phyloP scores from a whole-genome alignment of 768 basidiomycete species.

The Boletus vermiculosoides region DNA sequence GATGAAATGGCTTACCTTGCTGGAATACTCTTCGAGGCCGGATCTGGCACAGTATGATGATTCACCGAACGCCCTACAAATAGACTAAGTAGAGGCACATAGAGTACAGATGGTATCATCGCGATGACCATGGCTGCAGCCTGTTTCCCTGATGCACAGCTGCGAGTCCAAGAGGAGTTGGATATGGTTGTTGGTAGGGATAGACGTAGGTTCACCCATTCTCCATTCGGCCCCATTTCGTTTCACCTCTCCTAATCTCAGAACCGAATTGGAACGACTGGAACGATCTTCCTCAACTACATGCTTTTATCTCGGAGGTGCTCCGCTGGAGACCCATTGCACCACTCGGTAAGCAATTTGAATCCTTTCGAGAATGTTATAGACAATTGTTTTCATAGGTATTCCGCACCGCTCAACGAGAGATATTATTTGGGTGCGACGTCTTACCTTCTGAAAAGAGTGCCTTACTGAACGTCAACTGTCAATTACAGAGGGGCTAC shows the following conservation, averaged over 20 bases:
- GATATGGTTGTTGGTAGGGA: slow-evolving; percentile 48
- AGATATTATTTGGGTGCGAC: slow-evolving; percentile 57
- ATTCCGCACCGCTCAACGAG: slow-evolving; percentile 61
- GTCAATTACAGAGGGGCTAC: slow-evolving; percentile 13
- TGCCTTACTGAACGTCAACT: slow-evolving; percentile 25
- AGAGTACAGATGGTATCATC: slow-evolving; percentile 27
- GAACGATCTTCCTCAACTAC: slow-evolving; percentile 34
- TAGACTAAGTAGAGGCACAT: not conserved
- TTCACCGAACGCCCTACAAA: too few species aligned
- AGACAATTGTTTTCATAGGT: slow-evolving; percentile 20
- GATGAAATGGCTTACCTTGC: slow-evolving; percentile 58
- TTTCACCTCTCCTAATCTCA: slow-evolving; percentile 5
- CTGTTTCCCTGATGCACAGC: slow-evolving; percentile 33
- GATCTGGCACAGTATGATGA: slow-evolving; percentile 48
- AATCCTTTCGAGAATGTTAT: too few species aligned
- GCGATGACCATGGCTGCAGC: slow-evolving; percentile 45
- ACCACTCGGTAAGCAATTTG: slow-evolving; percentile 20
- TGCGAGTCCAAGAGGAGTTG: slow-evolving; percentile 50
- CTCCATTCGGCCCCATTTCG: not conserved
- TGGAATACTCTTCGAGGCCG: slow-evolving; percentile 60
- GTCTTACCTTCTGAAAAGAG: slow-evolving; percentile 4
- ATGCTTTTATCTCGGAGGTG: slow-evolving; percentile 38
- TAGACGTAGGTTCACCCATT: slow-evolving; percentile 14
- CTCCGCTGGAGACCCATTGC: slow-evolving; percentile 39
- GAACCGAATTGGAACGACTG: slow-evolving; percentile 39